Evolutionary conservation across 2,329 filamentous ascomycete genomes (phyloP).

Genomic region (Peltaster fructicola): DNA sequence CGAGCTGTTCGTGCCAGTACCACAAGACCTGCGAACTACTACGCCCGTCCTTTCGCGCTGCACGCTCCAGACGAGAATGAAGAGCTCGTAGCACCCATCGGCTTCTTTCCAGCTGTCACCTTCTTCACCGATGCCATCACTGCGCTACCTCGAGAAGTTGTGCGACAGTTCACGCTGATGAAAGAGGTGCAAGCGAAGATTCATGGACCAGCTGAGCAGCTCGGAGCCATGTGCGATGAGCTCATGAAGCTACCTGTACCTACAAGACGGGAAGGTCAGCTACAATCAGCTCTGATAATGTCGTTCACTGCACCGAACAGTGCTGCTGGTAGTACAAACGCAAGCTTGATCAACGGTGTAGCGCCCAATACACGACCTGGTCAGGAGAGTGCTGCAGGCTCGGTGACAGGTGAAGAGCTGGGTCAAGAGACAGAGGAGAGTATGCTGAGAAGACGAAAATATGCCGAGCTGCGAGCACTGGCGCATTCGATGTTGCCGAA

Average conservation of each 20-base stretch:
- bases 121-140: conserved; percentile 84
- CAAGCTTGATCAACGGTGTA: conserved; percentile 21
- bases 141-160: conserved; percentile 83
- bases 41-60: conserved; percentile 29
- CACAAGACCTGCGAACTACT: conserved; percentile 31
- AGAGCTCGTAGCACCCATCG: conserved; percentile 15
- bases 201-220: conserved; percentile 66
- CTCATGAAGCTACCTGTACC: conserved; percentile 33
- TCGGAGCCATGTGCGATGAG: conserved; percentile 56
- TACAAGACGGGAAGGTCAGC: conserved; percentile 15
- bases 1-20: conserved; percentile 29
- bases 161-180: conserved; percentile 84
- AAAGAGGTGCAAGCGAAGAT: conserved; percentile 98
- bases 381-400: conserved; percentile 11
- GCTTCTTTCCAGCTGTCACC: conserved; percentile 48
- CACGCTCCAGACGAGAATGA: conserved; percentile 10
- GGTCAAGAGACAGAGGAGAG: conserved; percentile 28
- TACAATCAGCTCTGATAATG: too few species aligned
- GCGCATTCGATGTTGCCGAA: conserved; percentile 76
- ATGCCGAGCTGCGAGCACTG: conserved; percentile 58
- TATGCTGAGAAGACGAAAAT: conserved; percentile 28
- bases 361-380: conserved; percentile 6
- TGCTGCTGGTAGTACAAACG: conserved; percentile 19
- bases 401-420: conserved; percentile 12
- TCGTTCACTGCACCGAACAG: conserved; percentile 23